These are phyloP conservation scores for Macrolepiota fuliginosa DNA, from an alignment of 768 basidiomycete genomes.

Conservation along the genomic window DNA sequence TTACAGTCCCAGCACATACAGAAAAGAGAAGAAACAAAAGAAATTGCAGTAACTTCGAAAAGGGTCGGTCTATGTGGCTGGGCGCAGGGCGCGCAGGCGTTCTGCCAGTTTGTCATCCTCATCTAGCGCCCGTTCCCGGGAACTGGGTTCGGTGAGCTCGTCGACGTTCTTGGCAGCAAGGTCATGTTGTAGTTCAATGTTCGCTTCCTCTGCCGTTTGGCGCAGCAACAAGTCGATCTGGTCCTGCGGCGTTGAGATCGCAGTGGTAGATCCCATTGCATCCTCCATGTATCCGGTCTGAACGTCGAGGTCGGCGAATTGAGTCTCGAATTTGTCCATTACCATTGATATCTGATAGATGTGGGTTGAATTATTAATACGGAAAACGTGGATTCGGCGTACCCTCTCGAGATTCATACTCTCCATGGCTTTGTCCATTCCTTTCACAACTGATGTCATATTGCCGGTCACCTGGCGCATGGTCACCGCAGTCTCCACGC, in stretches of 20 bases:
- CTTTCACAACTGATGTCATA: constrained; percentile 94
- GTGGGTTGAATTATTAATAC: not conserved
- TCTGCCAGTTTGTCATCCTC: constrained; percentile 84
- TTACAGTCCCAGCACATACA: not conserved
- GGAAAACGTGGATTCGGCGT: constrained; percentile 1
- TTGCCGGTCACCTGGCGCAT: constrained; percentile 96
- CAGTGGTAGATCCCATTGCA: constrained; percentile 91
- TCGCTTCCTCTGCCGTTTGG: constrained; percentile 95
- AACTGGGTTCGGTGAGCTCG: constrained; percentile 54
- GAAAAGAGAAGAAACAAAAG: not conserved
- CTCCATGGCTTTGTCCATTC: constrained; percentile 99
- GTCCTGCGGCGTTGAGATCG: constrained; percentile 92
- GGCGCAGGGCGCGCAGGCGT: constrained; percentile 83
- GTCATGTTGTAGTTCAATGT: constrained; percentile 93
- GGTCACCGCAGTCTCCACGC: constrained; percentile 97
- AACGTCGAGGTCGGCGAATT: constrained; percentile 96
- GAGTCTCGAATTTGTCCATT: constrained; percentile 98
- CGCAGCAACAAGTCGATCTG: constrained; percentile 91
- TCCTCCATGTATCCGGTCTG: constrained; percentile 99
- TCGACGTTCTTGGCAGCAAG: constrained; percentile 64
- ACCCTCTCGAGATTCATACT: constrained; percentile 98
- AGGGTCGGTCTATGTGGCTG: constrained; percentile 48
- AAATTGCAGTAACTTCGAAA: constrained; percentile 1
- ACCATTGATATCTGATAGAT: constrained; percentile 83
- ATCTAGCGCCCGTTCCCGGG: constrained; percentile 54